Evolutionary conservation across 2,329 filamentous ascomycete genomes (phyloP), one percentile per base, ranked within the genome.

Genomic region (Pseudocercospora musae): DNA sequence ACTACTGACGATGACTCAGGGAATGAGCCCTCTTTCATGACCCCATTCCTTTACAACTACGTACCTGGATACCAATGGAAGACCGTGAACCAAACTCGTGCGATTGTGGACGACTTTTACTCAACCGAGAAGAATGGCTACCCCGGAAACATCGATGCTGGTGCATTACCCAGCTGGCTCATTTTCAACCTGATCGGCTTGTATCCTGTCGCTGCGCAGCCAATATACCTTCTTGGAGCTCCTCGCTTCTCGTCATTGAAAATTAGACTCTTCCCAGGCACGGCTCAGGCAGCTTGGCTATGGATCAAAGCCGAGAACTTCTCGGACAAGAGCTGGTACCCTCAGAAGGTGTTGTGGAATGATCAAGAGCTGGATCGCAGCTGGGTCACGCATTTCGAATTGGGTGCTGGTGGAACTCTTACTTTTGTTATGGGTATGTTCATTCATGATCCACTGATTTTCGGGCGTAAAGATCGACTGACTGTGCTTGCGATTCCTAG

Each of bases 131-230:
- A 70, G 0, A 74, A 75, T 31, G 79, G 80, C 0, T 77, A 80
- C 1, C 79, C 79, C 0, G 80, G 79, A 0, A 81, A 81, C 57
- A 79, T 74, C 8, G 79, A 81, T 65, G 78, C 77, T 1, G 79
- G 81, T 0, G 80, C 80, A 1, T 70, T 83, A 65, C 80, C 82
- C 48, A 80, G 78, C 49, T 84, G 81, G 81, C 71, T 83, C 2
- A 66, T 83, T 0, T 84, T 79, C 78, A 77, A 82, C 60, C 78
- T 84, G 71, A 65, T 83, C 0, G 81, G 81, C 0, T 65, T 82
- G 49, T 82, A 81, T 65, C 80, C 80, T 0, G 73, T 82, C 1
- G 78, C 80, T 23, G 81, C 79, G 0, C 80, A 81, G 21, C 77
- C 79, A 0, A 74, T 80, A 0, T 83, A 83, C 66, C 71, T 83